A percentile compares a stretch with the other conserved stretches of the same genome.
These are phyloP conservation scores for Pichia sporocuriosa DNA, from an alignment of 805 yeast genomes.

Conservation along the genomic window DNA sequence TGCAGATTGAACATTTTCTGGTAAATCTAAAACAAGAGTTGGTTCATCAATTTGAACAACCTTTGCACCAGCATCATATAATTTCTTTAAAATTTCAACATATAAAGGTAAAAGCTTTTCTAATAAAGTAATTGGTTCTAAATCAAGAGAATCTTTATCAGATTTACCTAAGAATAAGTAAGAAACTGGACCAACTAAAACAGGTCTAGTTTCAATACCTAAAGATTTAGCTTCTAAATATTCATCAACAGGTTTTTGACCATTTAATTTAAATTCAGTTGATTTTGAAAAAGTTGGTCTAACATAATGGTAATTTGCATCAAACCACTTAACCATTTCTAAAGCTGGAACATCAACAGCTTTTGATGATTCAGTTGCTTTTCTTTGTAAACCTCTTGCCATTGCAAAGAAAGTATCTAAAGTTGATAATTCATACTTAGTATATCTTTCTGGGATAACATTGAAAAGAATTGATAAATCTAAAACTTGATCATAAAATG, in stretches of 20 bases:
- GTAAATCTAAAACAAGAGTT: conserved; percentile 87
- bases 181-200: conserved; percentile 92
- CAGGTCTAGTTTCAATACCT: conserved; percentile 97
- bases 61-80: conserved; percentile 91
- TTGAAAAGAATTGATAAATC: conserved; percentile 90
- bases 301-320: conserved; percentile 98
- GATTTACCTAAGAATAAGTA: conserved; percentile 94
- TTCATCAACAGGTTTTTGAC: conserved; percentile 95
- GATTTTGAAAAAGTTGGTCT: conserved; percentile 97
- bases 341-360: conserved; percentile 98
- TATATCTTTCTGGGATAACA: conserved; percentile 94
- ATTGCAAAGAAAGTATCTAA: conserved; percentile 94
- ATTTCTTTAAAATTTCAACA: conserved; percentile 79
- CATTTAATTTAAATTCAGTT: conserved; percentile 92
- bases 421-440: conserved; percentile 81
- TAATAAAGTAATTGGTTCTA: conserved; percentile 86
- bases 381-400: conserved; percentile 99
- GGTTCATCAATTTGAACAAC: conserved; percentile 98
- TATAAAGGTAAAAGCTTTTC: conserved; percentile 90
- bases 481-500: conserved; percentile 94
- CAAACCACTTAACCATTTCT: conserved; percentile 99
- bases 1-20: conserved; percentile 75
- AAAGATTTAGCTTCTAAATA: conserved; percentile 95
- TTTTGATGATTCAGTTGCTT: conserved; percentile 76
- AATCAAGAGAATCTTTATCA: conserved; percentile 93